Evolutionary conservation across 2,329 filamentous ascomycete species (phyloP).

Genomic region (Fusarium irregulare): DNA sequence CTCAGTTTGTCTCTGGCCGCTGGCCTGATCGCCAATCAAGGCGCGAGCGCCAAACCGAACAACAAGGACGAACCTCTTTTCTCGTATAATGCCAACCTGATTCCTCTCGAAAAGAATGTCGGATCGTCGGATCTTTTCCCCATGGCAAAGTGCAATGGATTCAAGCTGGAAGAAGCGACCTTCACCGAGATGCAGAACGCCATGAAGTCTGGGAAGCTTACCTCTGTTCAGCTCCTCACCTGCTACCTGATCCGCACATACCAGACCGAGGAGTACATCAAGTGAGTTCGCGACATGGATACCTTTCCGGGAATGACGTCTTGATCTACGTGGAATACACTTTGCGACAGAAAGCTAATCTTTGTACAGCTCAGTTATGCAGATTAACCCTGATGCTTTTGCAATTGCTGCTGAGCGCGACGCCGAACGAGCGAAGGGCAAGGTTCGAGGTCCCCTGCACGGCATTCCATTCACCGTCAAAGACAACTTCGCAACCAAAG

Average conservation of each 20-base stretch:
- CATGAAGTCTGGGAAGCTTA: constrained; percentile 66
- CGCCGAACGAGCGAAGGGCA: constrained; percentile 66
- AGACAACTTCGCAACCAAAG: constrained; percentile 74
- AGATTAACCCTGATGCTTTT: constrained; percentile 75
- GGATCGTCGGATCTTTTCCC: constrained; percentile 62
- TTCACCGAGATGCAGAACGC: constrained; percentile 74
- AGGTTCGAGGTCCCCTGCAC: constrained; percentile 73
- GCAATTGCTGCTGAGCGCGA: constrained; percentile 71
- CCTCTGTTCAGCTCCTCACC: constrained; percentile 66
- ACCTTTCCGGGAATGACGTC: neutral
- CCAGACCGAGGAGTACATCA: constrained; percentile 73
- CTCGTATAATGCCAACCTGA: constrained; percentile 45
- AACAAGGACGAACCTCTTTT: constrained; percentile 30
- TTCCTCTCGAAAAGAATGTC: constrained; percentile 53
- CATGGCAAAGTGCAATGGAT: constrained; percentile 70
- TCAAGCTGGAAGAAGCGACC: constrained; percentile 74
- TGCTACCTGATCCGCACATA: constrained; percentile 71
- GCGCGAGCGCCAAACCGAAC: constrained; percentile 19
- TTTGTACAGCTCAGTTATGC: constrained; percentile 63
- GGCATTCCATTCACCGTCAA: constrained; percentile 82
- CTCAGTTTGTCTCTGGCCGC: constrained; percentile 39
- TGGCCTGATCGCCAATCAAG: constrained; percentile 36
- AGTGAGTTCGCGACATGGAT: constrained; percentile 54
- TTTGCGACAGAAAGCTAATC: neutral
- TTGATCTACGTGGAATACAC: neutral